Base-by-base conservation (phyloP, 1,139 yeast genomes). In the Chernovozyma aurita region DNA sequence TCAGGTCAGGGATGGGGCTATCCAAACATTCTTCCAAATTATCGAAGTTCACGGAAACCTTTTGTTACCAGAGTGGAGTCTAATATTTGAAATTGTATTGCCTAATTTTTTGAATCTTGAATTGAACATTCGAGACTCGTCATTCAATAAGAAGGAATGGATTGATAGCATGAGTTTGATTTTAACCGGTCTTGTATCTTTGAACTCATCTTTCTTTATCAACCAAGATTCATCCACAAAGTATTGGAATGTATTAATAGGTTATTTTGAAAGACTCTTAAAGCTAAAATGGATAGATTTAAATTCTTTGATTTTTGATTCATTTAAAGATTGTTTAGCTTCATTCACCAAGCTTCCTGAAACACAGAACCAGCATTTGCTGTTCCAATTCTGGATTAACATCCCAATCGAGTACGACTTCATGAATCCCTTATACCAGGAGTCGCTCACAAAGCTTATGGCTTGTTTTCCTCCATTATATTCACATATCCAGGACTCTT, bases 1-100 rank as follows among this genome's bases (percentile, higher is more conserved):
- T 1, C 95, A 87, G 47, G 95, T 90, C 1, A 70, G 95, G 44
- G 87, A 87, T 51, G 96, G 96, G 2, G 80, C 96, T 0, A 75
- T 87, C 21, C 95, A 87, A 52, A 90, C 95, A 0, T 78, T 88
- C 47, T 86, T 86, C 58, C 79, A 90, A 46, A 82, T 90, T 29
- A 70, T 88, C 41, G 95, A 87, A 37, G 79, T 90, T 1, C 92
- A 85, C 55, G 87, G 92, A 0, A 52, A 61, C 11, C 63, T 66
- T 25, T 63, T 82, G 28, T 46, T 53, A 12, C 70, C 78, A 1
- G 62, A 74, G 2, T 82, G 88, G 87, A 55, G 64, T 18, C 49
- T 73, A 18, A 65, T 82, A 2, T 80, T 76, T 49, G 53, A 57
- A 15, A 62, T 76, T 31, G 83, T 78, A 2, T 62, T 82, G 26